Conservation (phyloP, 495 filamentous ascomycete genomes). For the Neurospora sp. region DNA sequence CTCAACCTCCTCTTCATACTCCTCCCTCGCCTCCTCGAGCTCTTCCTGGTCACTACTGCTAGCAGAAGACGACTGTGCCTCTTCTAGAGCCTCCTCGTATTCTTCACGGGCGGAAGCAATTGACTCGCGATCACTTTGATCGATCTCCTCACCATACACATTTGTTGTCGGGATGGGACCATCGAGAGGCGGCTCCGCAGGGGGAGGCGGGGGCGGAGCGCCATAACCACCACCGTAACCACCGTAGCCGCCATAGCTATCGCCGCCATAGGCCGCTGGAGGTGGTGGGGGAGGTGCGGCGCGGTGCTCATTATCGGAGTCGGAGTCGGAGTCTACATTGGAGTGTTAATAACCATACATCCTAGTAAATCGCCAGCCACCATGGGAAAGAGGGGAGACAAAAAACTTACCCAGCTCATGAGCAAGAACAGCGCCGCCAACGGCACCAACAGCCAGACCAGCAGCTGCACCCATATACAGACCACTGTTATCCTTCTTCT, state of each 20-base stretch:
- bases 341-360: slow-evolving; percentile 1
- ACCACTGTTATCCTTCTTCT: slow-evolving; percentile 27
- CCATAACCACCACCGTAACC: slow-evolving; percentile 17
- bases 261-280: slow-evolving; percentile 17
- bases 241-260: slow-evolving; percentile 16
- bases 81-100: slow-evolving; percentile 30
- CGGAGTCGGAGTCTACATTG: slow-evolving; percentile 8
- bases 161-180: slow-evolving; percentile 14
- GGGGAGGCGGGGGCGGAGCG: slow-evolving; percentile 13
- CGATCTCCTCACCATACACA: slow-evolving; percentile 27
- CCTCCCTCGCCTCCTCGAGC: slow-evolving; percentile 33
- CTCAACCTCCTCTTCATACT: slow-evolving; percentile 40
- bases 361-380: background rate
- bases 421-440: slow-evolving; percentile 46
- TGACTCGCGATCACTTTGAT: slow-evolving; percentile 30
- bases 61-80: slow-evolving; percentile 23
- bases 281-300: slow-evolving; percentile 1
- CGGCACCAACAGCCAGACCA: slow-evolving; percentile 45
- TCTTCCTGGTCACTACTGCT: slow-evolving; percentile 35
- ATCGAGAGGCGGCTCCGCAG: slow-evolving; percentile 12
- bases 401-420: slow-evolving; percentile 41
- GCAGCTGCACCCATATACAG: slow-evolving; percentile 41
- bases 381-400: background rate
- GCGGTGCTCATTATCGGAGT: slow-evolving; percentile 15
- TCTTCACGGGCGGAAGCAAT: slow-evolving; percentile 26